Evolutionary conservation across 2,329 filamentous ascomycete genomes (phyloP), one percentile per base, ranked within the genome.

Genomic region (Shiraia sp.): DNA sequence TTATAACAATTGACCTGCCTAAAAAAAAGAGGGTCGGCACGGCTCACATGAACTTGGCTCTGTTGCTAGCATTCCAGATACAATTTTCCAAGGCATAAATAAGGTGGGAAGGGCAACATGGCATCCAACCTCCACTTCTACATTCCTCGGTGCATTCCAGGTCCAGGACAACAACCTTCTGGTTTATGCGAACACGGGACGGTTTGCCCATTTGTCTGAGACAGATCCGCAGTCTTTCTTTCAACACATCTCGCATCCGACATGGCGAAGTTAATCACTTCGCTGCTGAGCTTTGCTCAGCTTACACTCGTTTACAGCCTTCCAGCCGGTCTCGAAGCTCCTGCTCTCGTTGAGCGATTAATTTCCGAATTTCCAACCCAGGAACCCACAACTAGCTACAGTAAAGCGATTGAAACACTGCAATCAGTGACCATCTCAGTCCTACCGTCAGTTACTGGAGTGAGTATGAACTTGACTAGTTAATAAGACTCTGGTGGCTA

Each of bases 141-240:
- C 56, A 66, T 66, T 67, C 55, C 55, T 55, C 42, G 41, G 43
- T 36, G 43, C 58, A 66, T 61, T 66, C 63, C 60, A 51, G 48
- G 35, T 34, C 28, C 36, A 47, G 39, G 44, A 13, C 38, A 46
- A 50, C 31, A 32, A 23, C 24, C 32, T 16, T 30, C 40, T 24
- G 24, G 22, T 42, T 39, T 26, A 36, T 46, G 39, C 46, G 42
- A 24, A 42, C 22, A 33, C 12, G 23, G 16, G 15, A 29, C 40
- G 32, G 27, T 42, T 16, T 46, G 43, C 52, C 47, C 30, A 40
- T 40, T 44, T 42, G 53, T 50, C 53, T 59, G 10, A 40, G 19
- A 31, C 32, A 26, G 19, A 22, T 22, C 22, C 10, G n/a, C 34
- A 19, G 24, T 17, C 15, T 27, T 32, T 31, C 26, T 22, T 8